Percentiles rank a stretch among this genome's conserved stretches.
Evolutionary conservation across 2,329 filamentous ascomycete species (phyloP).

Genomic region (Macrophomina phaseolina): DNA sequence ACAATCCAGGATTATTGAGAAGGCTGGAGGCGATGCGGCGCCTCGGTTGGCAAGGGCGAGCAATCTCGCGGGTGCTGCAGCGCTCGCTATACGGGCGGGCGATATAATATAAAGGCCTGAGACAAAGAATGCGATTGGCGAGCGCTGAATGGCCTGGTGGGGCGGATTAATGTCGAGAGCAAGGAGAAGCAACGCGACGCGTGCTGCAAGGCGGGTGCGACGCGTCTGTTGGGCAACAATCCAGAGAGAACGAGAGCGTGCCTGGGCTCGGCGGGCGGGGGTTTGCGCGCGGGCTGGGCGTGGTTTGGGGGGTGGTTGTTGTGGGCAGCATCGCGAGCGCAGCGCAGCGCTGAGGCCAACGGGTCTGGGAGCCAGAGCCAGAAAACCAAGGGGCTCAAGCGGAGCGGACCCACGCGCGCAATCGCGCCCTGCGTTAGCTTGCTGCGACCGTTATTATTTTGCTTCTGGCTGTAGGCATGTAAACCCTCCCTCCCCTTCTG

Average conservation of each 20-base stretch:
- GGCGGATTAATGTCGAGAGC: constrained; percentile 17
- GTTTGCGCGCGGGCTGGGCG: not conserved
- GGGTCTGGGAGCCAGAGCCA: not conserved
- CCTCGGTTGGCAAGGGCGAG: not conserved
- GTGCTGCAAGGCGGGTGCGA: constrained; percentile 26
- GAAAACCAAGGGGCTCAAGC: constrained; percentile 1
- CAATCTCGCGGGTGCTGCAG: not conserved
- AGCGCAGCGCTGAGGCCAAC: not conserved
- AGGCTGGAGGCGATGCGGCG: not conserved
- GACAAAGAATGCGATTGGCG: constrained; percentile 13
- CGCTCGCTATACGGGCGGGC: not conserved
- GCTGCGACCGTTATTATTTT: not conserved
- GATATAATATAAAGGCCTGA: not conserved
- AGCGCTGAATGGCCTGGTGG: constrained; percentile 14
- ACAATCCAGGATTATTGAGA: not conserved
- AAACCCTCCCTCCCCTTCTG: constrained; percentile 3
- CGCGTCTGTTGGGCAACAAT: constrained; percentile 27
- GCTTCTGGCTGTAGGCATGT: constrained; percentile 6
- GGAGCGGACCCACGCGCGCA: not conserved
- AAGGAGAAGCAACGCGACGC: constrained; percentile 26
- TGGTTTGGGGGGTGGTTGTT: not conserved
- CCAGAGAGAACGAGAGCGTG: not conserved
- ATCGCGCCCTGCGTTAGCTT: not conserved
- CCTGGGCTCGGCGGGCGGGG: constrained; percentile 6
- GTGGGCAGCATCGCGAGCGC: too few species aligned